Evolutionary conservation across 768 basidiomycete genomes (phyloP).

Genomic region (Tricholoma sp.): DNA sequence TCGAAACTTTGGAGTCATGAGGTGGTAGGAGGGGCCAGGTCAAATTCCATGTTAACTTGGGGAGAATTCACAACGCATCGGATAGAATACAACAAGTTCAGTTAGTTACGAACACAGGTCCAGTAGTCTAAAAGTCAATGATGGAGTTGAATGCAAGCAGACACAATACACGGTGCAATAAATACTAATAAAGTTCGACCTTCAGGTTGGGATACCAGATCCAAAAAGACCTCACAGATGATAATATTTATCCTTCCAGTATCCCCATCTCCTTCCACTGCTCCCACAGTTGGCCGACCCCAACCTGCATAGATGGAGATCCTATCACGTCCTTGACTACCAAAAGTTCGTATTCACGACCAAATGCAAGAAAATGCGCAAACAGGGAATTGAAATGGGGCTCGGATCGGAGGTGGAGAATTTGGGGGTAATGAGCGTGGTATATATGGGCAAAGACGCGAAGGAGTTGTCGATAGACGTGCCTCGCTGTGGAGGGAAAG

Average conservation of each 20-base stretch:
- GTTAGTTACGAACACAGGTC: neutral
- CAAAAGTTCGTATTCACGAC: slow-evolving; percentile 88
- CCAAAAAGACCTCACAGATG: neutral
- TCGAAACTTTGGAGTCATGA: no score
- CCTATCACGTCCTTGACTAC: slow-evolving; percentile 89
- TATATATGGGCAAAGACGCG: slow-evolving; percentile 98
- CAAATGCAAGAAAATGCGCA: slow-evolving; percentile 96
- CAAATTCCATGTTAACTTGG: no score
- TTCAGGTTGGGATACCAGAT: neutral
- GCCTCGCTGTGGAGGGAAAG: slow-evolving; percentile 89
- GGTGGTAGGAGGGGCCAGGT: no score
- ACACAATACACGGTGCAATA: neutral
- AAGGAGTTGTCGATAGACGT: slow-evolving; percentile 94
- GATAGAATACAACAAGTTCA: neutral
- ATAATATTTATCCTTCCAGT: slow-evolving; percentile 39
- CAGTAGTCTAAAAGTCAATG: neutral
- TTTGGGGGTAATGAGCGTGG: slow-evolving; percentile 87
- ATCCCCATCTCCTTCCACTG: slow-evolving; percentile 90
- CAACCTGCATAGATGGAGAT: slow-evolving; percentile 53
- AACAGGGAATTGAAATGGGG: slow-evolving; percentile 97
- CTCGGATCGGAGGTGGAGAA: slow-evolving; percentile 92
- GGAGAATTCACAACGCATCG: no score
- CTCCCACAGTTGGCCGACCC: slow-evolving; percentile 79
- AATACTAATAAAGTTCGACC: neutral
- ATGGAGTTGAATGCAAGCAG: neutral